These are phyloP conservation scores for Trichoderma reesei DNA, from an alignment of 495 filamentous ascomycete genomes.

Conservation along the genomic window DNA sequence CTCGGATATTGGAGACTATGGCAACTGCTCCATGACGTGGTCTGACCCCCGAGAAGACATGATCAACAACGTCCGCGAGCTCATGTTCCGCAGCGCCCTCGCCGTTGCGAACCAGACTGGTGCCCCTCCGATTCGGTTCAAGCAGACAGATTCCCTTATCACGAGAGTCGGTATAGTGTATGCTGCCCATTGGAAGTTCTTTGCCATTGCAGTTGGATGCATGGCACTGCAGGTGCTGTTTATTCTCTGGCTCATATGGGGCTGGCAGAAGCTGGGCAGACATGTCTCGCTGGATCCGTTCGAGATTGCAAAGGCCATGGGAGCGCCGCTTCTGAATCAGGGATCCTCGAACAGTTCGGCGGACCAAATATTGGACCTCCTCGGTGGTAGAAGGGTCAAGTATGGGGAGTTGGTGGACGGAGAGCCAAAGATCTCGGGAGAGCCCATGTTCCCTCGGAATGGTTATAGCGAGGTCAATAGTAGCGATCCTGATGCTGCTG, in stretches of 20 bases:
- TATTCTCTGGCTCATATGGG: not conserved
- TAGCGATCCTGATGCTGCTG: not conserved
- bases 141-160: not conserved
- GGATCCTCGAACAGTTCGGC: not conserved
- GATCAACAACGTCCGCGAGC: not conserved
- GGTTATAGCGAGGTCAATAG: not conserved
- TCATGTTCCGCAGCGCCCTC: slow-evolving; percentile 7
- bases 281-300: not conserved
- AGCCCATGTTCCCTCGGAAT: not conserved
- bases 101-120: not conserved
- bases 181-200: not conserved
- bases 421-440: not conserved
- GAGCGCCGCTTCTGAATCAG: not conserved
- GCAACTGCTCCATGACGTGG: not conserved
- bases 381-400: not conserved
- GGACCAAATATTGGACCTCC: not conserved
- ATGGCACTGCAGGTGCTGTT: not conserved
- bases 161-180: not conserved
- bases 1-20: not conserved
- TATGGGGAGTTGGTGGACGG: not conserved
- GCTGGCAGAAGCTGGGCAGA: not conserved
- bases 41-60: not conserved
- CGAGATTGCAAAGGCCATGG: slow-evolving; percentile 8
- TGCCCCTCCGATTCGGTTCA: not conserved
- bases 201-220: not conserved